Base-by-base conservation (phyloP, 2,329 filamentous ascomycete species). In the Fusarium lateritium region DNA sequence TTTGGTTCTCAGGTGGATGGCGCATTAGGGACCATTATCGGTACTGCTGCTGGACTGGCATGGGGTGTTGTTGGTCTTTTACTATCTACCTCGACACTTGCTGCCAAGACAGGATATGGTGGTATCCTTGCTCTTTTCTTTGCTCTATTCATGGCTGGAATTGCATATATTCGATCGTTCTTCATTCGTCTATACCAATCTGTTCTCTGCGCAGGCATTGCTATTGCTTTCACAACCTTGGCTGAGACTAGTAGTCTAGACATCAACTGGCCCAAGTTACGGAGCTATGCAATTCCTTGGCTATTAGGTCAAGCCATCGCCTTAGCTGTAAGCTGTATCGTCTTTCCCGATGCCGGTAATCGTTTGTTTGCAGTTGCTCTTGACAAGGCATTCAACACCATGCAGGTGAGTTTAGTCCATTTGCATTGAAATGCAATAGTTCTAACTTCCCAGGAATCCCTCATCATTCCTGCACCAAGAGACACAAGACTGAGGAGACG, bases 1-100 rank as follows among this genome's bases (percentile, higher is more conserved):
- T 70, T 89, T 52, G 87, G 87, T 7, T 83, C 86, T 14, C 87
- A 89, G 67, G 74, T 89, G 22, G 87, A 89, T 71, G 87, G 87
- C 3, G 76, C 83, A 6, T 56, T 87, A 42, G 75, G 86, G 21
- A 88, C 86, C 7, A 83, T 82, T n/a, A 31, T 86, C 7, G 87
- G 87, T 5, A 84, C 85, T 2, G 83, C 83, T 7, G 79, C 81
- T 31, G 87, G 87, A 2, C 74, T 89, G 9, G 86, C 82, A 14
- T 88, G 86, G 83, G 87, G 87, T 4, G 79, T 81, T 9, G 79
- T 88, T 46, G 86, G 84, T 1, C 73, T 89, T 6, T 81, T 86
- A 72, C 73, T 88, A 3, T 88, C 87, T 7, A 84, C 83, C n/a
- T 83, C 82, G 22, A 85, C 85, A 0, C 60, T 76, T 5, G 73